phyloP scores from a whole-genome alignment of 495 filamentous ascomycete species.

The Entonaema liquescens region DNA sequence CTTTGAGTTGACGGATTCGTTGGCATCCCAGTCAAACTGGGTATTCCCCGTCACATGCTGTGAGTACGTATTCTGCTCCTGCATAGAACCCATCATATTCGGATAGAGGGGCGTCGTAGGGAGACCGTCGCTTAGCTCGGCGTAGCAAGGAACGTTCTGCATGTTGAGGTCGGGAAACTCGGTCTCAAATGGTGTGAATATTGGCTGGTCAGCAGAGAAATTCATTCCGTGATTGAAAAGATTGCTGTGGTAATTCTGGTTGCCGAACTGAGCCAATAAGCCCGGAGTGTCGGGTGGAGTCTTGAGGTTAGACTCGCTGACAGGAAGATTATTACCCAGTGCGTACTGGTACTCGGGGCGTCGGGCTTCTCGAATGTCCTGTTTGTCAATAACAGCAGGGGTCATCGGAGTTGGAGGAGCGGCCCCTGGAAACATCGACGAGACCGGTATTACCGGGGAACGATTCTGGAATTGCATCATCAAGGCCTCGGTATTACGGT shows the following conservation, averaged over 20 bases:
- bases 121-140: slow-evolving; percentile 47
- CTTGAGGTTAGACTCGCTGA: slow-evolving; percentile 50
- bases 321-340: slow-evolving; percentile 44
- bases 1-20: slow-evolving; percentile 51
- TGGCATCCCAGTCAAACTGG: slow-evolving; percentile 56
- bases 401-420: slow-evolving; percentile 52
- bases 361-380: slow-evolving; percentile 45
- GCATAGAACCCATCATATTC: slow-evolving; percentile 47
- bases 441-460: slow-evolving; percentile 42
- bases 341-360: slow-evolving; percentile 50
- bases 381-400: slow-evolving; percentile 46
- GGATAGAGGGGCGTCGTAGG: slow-evolving; percentile 56
- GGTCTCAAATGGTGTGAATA: slow-evolving; percentile 56
- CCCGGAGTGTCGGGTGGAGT: slow-evolving; percentile 59
- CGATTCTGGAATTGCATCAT: slow-evolving; percentile 49
- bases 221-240: slow-evolving; percentile 45
- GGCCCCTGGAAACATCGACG: slow-evolving; percentile 32
- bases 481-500: slow-evolving; percentile 53
- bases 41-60: slow-evolving; percentile 44
- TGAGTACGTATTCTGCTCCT: slow-evolving; percentile 45
- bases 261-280: slow-evolving; percentile 46
- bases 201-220: slow-evolving; percentile 51
- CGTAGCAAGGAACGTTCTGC: slow-evolving; percentile 51
- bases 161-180: slow-evolving; percentile 55
- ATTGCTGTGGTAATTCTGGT: slow-evolving; percentile 42